phyloP scores from a whole-genome alignment of 352 stramenopile species.

The Globisporangium iwayamae region DNA sequence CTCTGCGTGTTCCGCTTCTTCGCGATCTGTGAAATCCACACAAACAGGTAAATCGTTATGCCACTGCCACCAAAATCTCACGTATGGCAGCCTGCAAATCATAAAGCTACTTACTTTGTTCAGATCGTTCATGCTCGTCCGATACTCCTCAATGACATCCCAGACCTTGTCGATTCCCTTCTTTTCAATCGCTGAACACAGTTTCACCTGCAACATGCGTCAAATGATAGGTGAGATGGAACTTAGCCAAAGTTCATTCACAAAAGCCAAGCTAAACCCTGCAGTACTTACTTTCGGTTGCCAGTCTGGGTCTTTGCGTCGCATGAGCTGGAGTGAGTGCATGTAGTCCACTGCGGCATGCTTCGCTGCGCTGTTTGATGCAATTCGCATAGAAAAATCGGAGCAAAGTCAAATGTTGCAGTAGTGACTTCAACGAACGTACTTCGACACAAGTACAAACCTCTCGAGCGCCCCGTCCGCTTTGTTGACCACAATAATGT shows the following conservation, averaged over 20 bases:
- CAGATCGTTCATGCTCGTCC: conserved; percentile 45
- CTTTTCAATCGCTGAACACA: conserved; percentile 65
- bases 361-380: conserved; percentile 46
- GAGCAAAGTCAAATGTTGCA: neutral
- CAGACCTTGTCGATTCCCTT: conserved; percentile 74
- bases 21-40: conserved; percentile 32
- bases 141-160: conserved; percentile 59
- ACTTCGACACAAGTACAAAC: conserved; percentile 16
- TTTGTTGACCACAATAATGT: conserved; percentile 98
- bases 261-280: neutral
- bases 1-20: conserved; percentile 65
- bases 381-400: neutral
- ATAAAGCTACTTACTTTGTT: conserved; percentile 36
- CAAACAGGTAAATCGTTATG: neutral
- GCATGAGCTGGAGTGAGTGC: conserved; percentile 80
- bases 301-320: conserved; percentile 81
- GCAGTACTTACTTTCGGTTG: conserved; percentile 42
- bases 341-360: conserved; percentile 74
- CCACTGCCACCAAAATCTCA: neutral
- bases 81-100: neutral
- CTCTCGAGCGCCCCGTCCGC: conserved; percentile 88
- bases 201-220: conserved; percentile 42
- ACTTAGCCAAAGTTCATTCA: neutral
- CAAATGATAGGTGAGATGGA: neutral
- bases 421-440: neutral